Percentiles rank a stretch among this genome's conserved stretches.
phyloP scores from a whole-genome alignment of 2,329 filamentous ascomycete species.

The Coniochaeta hoffmannii region DNA sequence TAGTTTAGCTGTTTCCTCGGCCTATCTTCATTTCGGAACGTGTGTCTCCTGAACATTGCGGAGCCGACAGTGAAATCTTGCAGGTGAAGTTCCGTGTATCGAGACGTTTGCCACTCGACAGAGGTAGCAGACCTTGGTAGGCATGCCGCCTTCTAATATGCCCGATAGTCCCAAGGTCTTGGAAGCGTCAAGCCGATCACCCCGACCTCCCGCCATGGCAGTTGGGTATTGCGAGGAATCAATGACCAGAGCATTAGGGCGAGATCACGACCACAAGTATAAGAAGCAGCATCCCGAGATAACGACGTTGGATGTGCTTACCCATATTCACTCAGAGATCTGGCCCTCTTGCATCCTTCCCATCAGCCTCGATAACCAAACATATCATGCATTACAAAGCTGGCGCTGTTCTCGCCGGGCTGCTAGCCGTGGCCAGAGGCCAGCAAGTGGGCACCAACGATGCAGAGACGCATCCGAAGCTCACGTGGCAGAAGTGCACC shows the following conservation, averaged over 20 bases:
- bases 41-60: background rate
- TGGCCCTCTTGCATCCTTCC: background rate
- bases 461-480: constrained; percentile 17
- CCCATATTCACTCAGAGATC: background rate
- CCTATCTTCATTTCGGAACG: background rate
- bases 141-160: background rate
- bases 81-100: background rate
- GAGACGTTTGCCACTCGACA: background rate
- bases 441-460: constrained; percentile 17
- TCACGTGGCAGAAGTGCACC: constrained; percentile 19
- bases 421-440: constrained; percentile 13
- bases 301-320: background rate
- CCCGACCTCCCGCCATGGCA: background rate
- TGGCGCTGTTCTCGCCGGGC: constrained; percentile 2
- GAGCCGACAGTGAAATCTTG: background rate
- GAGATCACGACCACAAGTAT: background rate
- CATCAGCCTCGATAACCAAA: background rate
- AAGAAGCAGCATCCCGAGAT: background rate
- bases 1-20: background rate
- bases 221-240: background rate
- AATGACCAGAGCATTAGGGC: background rate
- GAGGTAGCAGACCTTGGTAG: background rate
- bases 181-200: background rate
- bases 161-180: constrained; percentile 1
- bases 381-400: background rate